Conservation (phyloP, 176 grass and related monocot species). For the Musa beccarii region DNA sequence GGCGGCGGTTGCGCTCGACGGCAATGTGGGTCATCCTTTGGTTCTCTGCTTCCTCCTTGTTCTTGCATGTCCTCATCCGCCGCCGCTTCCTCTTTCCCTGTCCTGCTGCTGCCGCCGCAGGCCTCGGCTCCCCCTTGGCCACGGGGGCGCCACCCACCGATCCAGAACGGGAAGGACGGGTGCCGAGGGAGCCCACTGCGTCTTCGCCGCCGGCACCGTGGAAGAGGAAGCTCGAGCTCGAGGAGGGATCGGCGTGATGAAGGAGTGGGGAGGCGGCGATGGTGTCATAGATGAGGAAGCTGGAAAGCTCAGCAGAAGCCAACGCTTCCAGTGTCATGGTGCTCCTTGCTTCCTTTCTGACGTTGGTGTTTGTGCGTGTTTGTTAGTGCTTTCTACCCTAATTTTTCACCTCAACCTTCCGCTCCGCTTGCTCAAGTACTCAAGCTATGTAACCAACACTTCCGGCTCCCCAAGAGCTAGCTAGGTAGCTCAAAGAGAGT, state of each 20-base stretch:
- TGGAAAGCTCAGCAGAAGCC: not conserved
- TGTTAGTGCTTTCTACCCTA: not conserved
- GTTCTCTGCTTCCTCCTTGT: slow-evolving; percentile 22
- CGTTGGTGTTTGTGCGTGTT: no score
- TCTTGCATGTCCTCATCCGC: slow-evolving; percentile 15
- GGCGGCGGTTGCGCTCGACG: slow-evolving; percentile 24
- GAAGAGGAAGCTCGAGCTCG: not conserved
- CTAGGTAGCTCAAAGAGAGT: not conserved
- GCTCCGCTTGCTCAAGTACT: not conserved
- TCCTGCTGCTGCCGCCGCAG: not conserved
- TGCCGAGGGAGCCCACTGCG: no score
- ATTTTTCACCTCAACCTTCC: not conserved
- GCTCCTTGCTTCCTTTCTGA: not conserved
- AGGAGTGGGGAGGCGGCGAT: not conserved
- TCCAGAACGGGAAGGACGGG: not conserved
- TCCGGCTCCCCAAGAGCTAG: not conserved
- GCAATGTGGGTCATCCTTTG: slow-evolving; percentile 27
- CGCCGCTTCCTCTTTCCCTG: slow-evolving; percentile 7
- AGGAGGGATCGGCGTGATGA: not conserved
- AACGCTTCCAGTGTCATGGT: not conserved
- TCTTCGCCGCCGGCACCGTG: not conserved
- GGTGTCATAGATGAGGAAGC: slow-evolving; percentile 3
- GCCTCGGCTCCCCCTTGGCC: not conserved
- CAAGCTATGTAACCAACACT: not conserved
- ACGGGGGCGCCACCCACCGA: not conserved